These are phyloP conservation scores for Alternaria postmessia DNA, from an alignment of 2,329 filamentous ascomycete genomes.

Conservation along the genomic window DNA sequence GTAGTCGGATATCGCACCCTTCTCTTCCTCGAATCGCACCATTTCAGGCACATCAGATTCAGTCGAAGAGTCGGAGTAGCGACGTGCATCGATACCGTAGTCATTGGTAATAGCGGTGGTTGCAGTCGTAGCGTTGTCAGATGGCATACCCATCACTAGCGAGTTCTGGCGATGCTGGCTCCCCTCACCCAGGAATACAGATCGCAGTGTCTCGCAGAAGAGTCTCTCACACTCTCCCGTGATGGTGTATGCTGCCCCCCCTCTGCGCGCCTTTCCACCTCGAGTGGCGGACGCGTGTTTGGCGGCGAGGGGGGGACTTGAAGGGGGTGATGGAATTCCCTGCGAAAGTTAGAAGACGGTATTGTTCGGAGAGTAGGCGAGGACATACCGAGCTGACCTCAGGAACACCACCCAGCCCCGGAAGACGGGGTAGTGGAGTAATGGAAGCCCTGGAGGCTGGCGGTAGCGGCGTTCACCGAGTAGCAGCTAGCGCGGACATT, in stretches of 20 bases:
- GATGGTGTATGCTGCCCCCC: constrained; percentile 95
- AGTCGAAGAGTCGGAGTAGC: constrained; percentile 33
- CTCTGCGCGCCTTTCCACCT: constrained; percentile 61
- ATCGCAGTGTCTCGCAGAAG: constrained; percentile 95
- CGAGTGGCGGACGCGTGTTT: constrained; percentile 56
- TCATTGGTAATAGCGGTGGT: constrained; percentile 43
- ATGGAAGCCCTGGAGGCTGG: constrained; percentile 61
- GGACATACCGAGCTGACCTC: constrained; percentile 54
- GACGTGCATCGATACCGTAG: constrained; percentile 37
- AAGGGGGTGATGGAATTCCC: constrained; percentile 83
- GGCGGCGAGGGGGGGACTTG: constrained; percentile 84
- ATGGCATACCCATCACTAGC: constrained; percentile 80
- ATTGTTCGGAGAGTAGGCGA: not conserved
- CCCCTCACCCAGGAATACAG: constrained; percentile 97
- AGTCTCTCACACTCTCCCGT: constrained; percentile 99
- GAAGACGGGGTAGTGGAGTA: constrained; percentile 84
- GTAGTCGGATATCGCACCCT: constrained; percentile 65
- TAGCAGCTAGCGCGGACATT: constrained; percentile 93
- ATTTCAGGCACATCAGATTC: constrained; percentile 47
- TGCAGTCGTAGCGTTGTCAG: constrained; percentile 8
- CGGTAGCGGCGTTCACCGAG: constrained; percentile 72
- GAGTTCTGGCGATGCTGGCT: constrained; percentile 78
- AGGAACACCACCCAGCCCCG: constrained; percentile 61
- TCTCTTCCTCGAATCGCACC: constrained; percentile 20
- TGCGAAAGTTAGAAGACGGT: constrained; percentile 36